These are phyloP conservation scores for Telfairia occidentalis DNA, from an alignment of 331 rosid genomes.

Conservation along the genomic window DNA sequence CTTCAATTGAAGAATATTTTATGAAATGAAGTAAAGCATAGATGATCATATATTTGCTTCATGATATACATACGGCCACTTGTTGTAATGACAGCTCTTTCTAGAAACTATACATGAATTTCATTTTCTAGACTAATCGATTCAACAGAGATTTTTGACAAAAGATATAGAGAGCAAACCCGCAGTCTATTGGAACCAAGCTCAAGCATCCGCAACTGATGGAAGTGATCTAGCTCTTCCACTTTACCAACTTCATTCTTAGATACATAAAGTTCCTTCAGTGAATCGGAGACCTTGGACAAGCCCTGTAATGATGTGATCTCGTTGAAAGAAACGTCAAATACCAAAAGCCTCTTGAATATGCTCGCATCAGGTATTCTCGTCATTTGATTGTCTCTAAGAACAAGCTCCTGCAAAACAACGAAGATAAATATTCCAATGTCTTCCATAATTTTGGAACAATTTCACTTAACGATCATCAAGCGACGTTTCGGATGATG, in stretches of 20 bases:
- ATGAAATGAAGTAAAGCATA: neutral
- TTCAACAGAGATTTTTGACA: neutral
- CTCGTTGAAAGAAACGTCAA: slow-evolving; percentile 78
- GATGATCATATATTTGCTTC: neutral
- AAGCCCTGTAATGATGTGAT: slow-evolving; percentile 57
- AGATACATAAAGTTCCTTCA: slow-evolving; percentile 84
- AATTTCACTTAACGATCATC: neutral
- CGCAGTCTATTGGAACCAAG: slow-evolving; percentile 80
- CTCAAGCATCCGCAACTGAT: slow-evolving; percentile 62
- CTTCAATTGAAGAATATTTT: neutral
- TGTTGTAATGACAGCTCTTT: neutral
- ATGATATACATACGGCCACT: neutral
- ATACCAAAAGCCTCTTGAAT: slow-evolving; percentile 58
- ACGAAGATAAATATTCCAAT: neutral
- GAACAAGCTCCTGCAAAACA: slow-evolving; percentile 52
- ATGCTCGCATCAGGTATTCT: slow-evolving; percentile 65
- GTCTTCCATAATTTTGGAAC: neutral
- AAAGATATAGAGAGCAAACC: slow-evolving; percentile 35
- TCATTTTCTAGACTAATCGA: neutral
- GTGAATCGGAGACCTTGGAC: slow-evolving; percentile 35
- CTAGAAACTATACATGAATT: neutral
- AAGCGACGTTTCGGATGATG: neutral
- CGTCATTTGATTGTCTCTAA: slow-evolving; percentile 66
- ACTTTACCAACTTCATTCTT: slow-evolving; percentile 69
- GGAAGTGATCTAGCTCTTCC: slow-evolving; percentile 76